Base-by-base conservation (phyloP, 1,139 yeast genomes). In the Saccharomyces hybrid region DNA sequence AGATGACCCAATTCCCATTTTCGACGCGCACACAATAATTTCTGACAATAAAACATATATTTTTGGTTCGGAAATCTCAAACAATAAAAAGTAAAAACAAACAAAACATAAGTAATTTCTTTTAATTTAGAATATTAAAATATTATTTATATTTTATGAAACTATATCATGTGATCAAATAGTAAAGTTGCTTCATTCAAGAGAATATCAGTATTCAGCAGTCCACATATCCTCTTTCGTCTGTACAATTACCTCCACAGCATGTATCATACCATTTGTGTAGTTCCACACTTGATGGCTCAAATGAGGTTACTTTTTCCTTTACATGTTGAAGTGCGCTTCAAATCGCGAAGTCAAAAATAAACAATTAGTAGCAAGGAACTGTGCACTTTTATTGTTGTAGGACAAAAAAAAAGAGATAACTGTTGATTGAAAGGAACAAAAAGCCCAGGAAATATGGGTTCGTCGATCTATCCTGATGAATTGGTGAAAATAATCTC, bases 401-500 rank as follows among this genome's bases (percentile, higher is more conserved):
- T 28, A 28, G 31, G 11, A 28, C 31, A 8, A 9, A 28, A 28
- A 28, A 9, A 28, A 9, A 9, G 31, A 7, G 11, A 5, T 28
- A 28, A 20, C 23, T 20, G 23, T 28, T 28, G 31, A 28, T 28
- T 28, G 13, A 13, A n/a, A 3, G 4, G 4, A 20, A 20, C 13
- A 29, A n/a, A 29, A n/a, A 5, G 2, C 6, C 5, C 6, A n/a
- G 23, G 8, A 29, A n/a, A 16, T 20, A 20, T 20, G 26, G 34
- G 8, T 4, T 29, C 2, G 26, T 41, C 52, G 49, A 13, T 57
- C 9, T 64, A 56, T 48, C 71, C 71, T 3, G 70, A 68, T 53
- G 69, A 69, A 53, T 51, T 68, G 34, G 62, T 63, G 5, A 55
- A 57, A 6, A 58, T 57, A 9, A 51, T 67, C 2, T 59, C 60